phyloP scores from a whole-genome alignment of 2,329 filamentous ascomycete genomes.

The Diaporthe sp. region DNA sequence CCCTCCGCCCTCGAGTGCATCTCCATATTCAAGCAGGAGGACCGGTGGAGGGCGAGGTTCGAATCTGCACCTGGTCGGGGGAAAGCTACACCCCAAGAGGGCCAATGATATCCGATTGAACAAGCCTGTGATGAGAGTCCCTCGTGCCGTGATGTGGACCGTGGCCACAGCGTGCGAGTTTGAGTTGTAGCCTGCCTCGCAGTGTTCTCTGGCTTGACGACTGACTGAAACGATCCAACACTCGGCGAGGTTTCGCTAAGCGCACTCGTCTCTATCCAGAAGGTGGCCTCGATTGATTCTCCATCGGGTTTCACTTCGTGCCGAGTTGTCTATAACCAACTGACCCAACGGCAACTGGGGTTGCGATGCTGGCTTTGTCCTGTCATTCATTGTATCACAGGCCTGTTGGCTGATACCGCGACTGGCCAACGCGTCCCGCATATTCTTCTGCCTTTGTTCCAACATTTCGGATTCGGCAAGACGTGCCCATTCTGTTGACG shows the following conservation, averaged over 20 bases:
- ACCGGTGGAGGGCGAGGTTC: slow-evolving; percentile 64
- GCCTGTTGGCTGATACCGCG: not conserved
- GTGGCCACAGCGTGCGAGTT: not conserved
- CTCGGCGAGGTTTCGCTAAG: not conserved
- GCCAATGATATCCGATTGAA: not conserved
- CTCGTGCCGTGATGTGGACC: too few relatives aligned
- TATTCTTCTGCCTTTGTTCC: not conserved
- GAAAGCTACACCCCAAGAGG: slow-evolving; percentile 50
- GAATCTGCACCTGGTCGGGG: slow-evolving; percentile 63
- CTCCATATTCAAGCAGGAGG: slow-evolving; percentile 66
- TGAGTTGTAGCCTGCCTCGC: not conserved
- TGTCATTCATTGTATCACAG: not conserved
- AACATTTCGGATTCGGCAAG: not conserved
- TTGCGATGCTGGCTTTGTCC: not conserved
- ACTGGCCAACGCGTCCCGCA: not conserved
- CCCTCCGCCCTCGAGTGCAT: slow-evolving; percentile 65
- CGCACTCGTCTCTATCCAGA: not conserved
- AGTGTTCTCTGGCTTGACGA: not conserved
- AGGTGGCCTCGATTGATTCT: not conserved
- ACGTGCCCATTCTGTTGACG: not conserved
- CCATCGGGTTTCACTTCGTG: not conserved
- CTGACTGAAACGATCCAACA: not conserved
- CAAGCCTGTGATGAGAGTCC: too few relatives aligned
- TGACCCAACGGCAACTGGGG: not conserved
- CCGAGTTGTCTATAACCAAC: too few relatives aligned